Evolutionary conservation across 768 basidiomycete species (phyloP).

Genomic region (Trametes elegans): DNA sequence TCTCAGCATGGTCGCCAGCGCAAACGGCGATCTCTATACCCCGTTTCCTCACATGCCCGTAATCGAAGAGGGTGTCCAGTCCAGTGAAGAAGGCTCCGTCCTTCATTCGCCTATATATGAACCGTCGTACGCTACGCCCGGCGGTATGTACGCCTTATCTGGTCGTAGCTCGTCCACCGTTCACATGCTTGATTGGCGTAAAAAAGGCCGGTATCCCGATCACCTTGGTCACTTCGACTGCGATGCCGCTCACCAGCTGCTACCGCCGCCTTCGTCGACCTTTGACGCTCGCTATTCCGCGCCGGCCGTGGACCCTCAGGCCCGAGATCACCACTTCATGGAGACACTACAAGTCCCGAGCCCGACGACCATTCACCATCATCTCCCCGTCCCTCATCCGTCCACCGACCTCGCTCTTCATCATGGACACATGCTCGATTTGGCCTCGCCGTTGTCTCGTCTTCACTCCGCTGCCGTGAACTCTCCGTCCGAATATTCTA

Average conservation of each 20-base stretch:
- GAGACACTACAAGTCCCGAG: conserved; percentile 29
- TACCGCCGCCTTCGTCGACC: conserved; percentile 20
- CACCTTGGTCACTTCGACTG: conserved; percentile 32
- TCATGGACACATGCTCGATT: conserved; percentile 28
- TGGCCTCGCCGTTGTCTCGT: conserved; percentile 20
- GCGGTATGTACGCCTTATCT: conserved; percentile 38
- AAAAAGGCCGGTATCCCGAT: conserved; percentile 74
- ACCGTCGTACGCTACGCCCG: conserved; percentile 40
- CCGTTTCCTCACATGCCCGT: conserved; percentile 51
- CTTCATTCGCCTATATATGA: conserved; percentile 73
- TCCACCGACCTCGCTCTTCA: conserved; percentile 22
- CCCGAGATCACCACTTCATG: conserved; percentile 28
- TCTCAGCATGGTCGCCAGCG: conserved; percentile 53
- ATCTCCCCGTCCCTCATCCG: conserved; percentile 19
- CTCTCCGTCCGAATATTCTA: conserved; percentile 25
- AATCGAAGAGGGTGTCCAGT: conserved; percentile 65
- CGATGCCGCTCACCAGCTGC: conserved; percentile 21
- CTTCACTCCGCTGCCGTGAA: conserved; percentile 24
- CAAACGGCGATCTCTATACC: conserved; percentile 53
- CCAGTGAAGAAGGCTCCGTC: conserved; percentile 75
- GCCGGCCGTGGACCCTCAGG: conserved; percentile 24
- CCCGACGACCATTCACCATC: conserved; percentile 24
- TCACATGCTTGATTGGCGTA: conserved; percentile 38
- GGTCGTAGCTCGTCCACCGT: conserved; percentile 25
- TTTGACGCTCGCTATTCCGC: conserved; percentile 28